Evolutionary conservation across 768 basidiomycete species (phyloP), one percentile per base, ranked within the genome.

Genomic region (Tulasnella sp.): DNA sequence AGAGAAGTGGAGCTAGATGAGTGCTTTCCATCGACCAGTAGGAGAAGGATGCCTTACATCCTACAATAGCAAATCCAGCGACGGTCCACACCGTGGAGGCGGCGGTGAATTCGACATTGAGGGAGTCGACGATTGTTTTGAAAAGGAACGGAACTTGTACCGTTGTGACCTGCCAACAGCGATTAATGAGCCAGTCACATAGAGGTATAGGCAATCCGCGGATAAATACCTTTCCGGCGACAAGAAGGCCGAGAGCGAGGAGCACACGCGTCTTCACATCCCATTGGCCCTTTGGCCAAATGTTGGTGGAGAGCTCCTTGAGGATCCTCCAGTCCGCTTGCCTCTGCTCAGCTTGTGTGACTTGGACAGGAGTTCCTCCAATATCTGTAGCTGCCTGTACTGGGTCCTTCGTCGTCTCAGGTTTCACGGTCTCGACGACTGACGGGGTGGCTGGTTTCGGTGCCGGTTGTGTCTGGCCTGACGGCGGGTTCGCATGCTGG

Each of bases 71-170:
- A 1, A 93, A 90, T n/a, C 98, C 98, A 0, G 92, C 95, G 32
- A 99, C 86, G 3, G 96, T 87, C 93, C 95, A 97, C 3, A 94
- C 95, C 0, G 96, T 95, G 5, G 91, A 89, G 9, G 87, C 83
- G 16, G 90, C 84, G 16, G 91, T 89, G 44, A 98, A 87, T 37
- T 93, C 90, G 42, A 99, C 86, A 82, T 98, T 98, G 80, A 99
- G 86, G 1, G 93, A 84, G 83, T 99, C 97, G 74, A 99, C 91
- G 61, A 99, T 89, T 37, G 88, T 84, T 85, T 98, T 99, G 89
- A 99, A 99, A 79, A 99, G 86, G 81, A 94, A 89, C 0, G 98
- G 98, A n/a, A 99, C 96, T 87, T 99, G 97, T 0, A 99, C 98
- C 83, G 98, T 99, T 77, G 98, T 85, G 67, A 98, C 85, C 95